phyloP scores from a whole-genome alignment of 78 protist genomes.

The Monocercomonoides exilis region DNA sequence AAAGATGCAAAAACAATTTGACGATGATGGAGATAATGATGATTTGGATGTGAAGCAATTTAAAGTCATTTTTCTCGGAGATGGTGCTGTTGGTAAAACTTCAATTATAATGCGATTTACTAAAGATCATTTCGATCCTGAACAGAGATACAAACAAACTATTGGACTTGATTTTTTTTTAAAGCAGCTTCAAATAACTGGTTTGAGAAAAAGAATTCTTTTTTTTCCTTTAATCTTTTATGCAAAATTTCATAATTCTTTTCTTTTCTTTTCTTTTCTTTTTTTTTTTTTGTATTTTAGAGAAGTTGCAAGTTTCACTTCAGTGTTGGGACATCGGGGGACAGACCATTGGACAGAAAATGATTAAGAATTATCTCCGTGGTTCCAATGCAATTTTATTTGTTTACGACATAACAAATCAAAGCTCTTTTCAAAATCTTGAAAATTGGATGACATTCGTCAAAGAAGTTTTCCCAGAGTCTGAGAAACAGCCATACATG shows the following conservation, averaged over 20 bases:
- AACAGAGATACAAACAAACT: slow-evolving; percentile 56
- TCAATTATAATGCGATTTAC: slow-evolving; percentile 39
- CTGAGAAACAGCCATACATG: slow-evolving; percentile 12
- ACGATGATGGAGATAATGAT: slow-evolving; percentile 25
- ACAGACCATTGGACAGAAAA: slow-evolving; percentile 57
- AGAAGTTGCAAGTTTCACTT: slow-evolving; percentile 14
- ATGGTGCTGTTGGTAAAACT: slow-evolving; percentile 72
- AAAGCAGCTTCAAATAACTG: slow-evolving; percentile 35
- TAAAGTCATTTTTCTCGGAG: slow-evolving; percentile 52
- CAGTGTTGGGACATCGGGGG: slow-evolving; percentile 76
- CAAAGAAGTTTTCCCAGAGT: not conserved
- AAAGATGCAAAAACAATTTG: too few relatives aligned
- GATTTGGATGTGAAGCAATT: not conserved
- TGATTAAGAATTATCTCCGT: slow-evolving; percentile 53
- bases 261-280: not conserved
- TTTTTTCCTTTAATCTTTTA: not conserved
- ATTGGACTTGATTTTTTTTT: slow-evolving; percentile 64
- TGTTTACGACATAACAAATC: slow-evolving; percentile 52
- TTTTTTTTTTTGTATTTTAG: not conserved
- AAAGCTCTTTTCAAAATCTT: slow-evolving; percentile 43
- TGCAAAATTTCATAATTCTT: not conserved
- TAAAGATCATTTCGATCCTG: slow-evolving; percentile 28
- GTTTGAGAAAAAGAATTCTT: not conserved
- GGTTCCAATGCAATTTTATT: slow-evolving; percentile 47
- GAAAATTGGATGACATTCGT: slow-evolving; percentile 55